A percentile compares a stretch with the other conserved stretches of the same genome.
Conservation (phyloP, 2,329 filamentous ascomycete genomes). For the Tolypocladium ophioglossoides region DNA sequence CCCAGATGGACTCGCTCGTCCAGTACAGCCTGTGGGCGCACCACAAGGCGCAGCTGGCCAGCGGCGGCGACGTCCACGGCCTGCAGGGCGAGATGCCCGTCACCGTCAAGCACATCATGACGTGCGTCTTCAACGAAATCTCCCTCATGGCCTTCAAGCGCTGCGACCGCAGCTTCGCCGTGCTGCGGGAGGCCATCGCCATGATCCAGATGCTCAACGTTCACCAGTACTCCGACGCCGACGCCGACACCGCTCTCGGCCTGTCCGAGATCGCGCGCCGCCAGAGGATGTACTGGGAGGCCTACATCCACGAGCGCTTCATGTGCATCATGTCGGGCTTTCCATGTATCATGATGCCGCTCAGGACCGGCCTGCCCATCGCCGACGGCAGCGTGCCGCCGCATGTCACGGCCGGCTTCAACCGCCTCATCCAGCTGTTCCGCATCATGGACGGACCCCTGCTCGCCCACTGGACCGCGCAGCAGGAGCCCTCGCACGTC, state of each 20-base stretch:
- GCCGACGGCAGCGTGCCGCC: slow-evolving; percentile 22
- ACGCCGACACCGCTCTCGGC: slow-evolving; percentile 5
- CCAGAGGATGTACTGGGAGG: slow-evolving; percentile 13
- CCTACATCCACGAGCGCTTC: slow-evolving; percentile 29
- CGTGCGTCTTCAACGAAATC: slow-evolving; percentile 39
- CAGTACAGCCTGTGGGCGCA: slow-evolving; percentile 12
- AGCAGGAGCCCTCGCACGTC: slow-evolving; percentile 12
- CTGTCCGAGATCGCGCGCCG: slow-evolving; percentile 8
- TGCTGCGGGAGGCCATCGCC: slow-evolving; percentile 36
- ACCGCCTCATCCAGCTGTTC: slow-evolving; percentile 26
- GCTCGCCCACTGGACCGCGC: slow-evolving; percentile 24
- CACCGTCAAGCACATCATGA: slow-evolving; percentile 34
- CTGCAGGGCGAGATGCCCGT: slow-evolving; percentile 25
- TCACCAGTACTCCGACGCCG: slow-evolving; percentile 23
- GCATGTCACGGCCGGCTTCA: slow-evolving; percentile 26
- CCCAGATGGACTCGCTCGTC: slow-evolving; percentile 18
- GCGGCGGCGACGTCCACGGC: slow-evolving; percentile 20
- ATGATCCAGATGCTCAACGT: slow-evolving; percentile 33
- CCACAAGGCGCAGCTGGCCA: slow-evolving; percentile 14
- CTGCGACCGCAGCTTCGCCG: slow-evolving; percentile 34
- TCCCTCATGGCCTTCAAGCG: slow-evolving; percentile 36
- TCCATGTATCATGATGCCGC: slow-evolving; percentile 22
- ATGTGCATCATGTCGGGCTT: slow-evolving; percentile 40
- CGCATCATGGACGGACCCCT: slow-evolving; percentile 27
- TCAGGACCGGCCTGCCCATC: slow-evolving; percentile 18